Evolutionary conservation across 805 yeast species (phyloP), one percentile per base, ranked within the genome.

Genomic region (Kregervanrija pseudodelftensis): DNA sequence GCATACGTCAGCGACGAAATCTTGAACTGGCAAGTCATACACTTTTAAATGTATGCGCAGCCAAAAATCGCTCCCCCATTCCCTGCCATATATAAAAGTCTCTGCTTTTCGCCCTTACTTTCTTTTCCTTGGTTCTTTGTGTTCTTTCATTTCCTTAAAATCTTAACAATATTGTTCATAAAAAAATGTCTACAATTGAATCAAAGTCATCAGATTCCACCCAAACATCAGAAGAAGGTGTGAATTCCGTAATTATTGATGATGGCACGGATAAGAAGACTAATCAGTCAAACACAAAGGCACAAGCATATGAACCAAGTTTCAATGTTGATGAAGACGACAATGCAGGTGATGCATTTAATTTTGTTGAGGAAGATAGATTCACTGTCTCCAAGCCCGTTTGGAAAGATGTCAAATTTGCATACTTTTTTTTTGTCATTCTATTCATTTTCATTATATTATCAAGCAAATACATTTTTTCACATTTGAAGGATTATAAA

Each of bases 331-430:
- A 33, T 31, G 36, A 30, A 22, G 28, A 22, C 8, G 28, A 22
- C 28, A 7, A 22, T 22, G 7, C 28, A 22, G 28, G 28, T 10
- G 39, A 16, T 31, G 42, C 39, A 5, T 35, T 40, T n/a, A 38
- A 38, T 11, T 30, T 42, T 32, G 42, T 48, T 11, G 49, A 47
- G 8, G 85, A 79, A 30, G 81, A 86, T 43, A 74, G 81, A 5
- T 87, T 87, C 63, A 78, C 81, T 48, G 71, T 82, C 28, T 74
- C 72, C 32, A 74, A 70, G 48, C 87, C 87, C 2, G 73, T 66
- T 49, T 76, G 69, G 65, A 79, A 86, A 56, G 95, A 88, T 61
- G 72, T 82, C 74, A 82, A 85, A 0, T 82, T 82, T 56, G 72
- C 85, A 0, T 48, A 84, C 7, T 40, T 43, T 15, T 50, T 50